Evolutionary conservation across 257 asterid genomes (phyloP), one percentile per base, ranked within the genome.

Genomic region (Penstemon barbatus): DNA sequence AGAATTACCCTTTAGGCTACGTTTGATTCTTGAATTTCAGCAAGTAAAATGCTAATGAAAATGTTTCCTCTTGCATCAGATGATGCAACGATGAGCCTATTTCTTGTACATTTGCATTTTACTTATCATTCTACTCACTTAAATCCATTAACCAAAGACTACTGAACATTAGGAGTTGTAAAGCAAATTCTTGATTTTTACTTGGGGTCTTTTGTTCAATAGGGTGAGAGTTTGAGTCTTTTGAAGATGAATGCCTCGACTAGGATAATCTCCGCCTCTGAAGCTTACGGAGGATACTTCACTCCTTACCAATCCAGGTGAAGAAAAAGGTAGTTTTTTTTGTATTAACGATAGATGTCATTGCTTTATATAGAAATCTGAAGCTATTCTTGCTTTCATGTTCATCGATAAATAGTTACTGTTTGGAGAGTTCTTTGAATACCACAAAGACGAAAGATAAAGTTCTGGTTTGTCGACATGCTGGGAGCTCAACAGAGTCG

Each of bases 271-370:
- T 75, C 93, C 25, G 97, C 97, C 49, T 80, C 97, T 51, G 86
- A 85, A 77, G 96, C 97, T 56, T 69, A 80, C 79, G 90, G 79
- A 7, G 98, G 98, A 71, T 88, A 86, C 78, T 92, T 92, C 81
- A 92, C 98, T 69, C 95, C 98, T 43, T 88, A 90, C 78, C 98
- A 92, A 88, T 90, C 97, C 96, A 92, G 98, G 97, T 92, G 97
- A 90, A 90, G 87, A 79, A 70, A 72, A 84, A 90, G 97, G 95
- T 90, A 88, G 91, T 89, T 79, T 40, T 41, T 73, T 71, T 71
- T 40, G 70, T 60, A 74, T 82, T 58, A n/a, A 41, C 61, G 70
- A 53, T 61, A 60, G 65, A 75, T 66, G 72, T 55, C 33, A 70
- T 53, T 77, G 50, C 70, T 61, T 61, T 45, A 19, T 10, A n/a